Conservation (phyloP, 371 early-diverging fungal species). For the Parasitella parasitica region DNA sequence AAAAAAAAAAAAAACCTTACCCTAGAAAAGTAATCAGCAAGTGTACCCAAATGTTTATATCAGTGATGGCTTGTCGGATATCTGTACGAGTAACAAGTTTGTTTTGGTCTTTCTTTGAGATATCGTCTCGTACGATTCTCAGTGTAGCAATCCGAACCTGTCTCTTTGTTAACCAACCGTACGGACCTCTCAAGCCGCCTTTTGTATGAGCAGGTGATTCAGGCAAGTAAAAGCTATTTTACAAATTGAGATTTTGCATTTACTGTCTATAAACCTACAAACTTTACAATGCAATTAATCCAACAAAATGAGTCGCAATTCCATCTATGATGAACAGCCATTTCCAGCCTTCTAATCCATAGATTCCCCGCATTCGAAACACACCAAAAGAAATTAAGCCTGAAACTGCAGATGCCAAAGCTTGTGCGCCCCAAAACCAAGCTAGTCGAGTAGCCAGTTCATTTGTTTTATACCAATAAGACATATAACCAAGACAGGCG, state of each 20-base stretch:
- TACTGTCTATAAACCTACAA: neutral
- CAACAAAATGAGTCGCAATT: slow-evolving; percentile 48
- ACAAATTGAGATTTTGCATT: neutral
- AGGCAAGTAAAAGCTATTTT: slow-evolving; percentile 34
- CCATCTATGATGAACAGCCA: slow-evolving; percentile 62
- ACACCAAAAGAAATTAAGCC: slow-evolving; percentile 63
- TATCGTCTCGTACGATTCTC: slow-evolving; percentile 53
- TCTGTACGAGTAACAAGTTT: slow-evolving; percentile 24
- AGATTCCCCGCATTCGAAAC: slow-evolving; percentile 53
- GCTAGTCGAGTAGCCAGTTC: slow-evolving; percentile 56
- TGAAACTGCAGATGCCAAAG: slow-evolving; percentile 59
- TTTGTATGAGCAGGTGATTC: slow-evolving; percentile 46
- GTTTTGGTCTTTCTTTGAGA: slow-evolving; percentile 43
- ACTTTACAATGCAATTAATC: slow-evolving; percentile 40
- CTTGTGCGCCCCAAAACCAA: slow-evolving; percentile 61
- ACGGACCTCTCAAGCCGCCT: slow-evolving; percentile 35
- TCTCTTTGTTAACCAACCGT: slow-evolving; percentile 40
- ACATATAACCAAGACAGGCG: slow-evolving; percentile 55
- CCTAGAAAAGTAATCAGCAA: slow-evolving; percentile 42
- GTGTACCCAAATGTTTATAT: slow-evolving; percentile 48
- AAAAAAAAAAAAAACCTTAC: too few species aligned
- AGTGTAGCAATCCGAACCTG: slow-evolving; percentile 51
- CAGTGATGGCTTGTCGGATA: slow-evolving; percentile 28
- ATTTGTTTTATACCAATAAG: slow-evolving; percentile 55
- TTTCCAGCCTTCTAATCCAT: slow-evolving; percentile 57